phyloP scores from a whole-genome alignment of 768 basidiomycete genomes.

The Boletus pseudopeckii region DNA sequence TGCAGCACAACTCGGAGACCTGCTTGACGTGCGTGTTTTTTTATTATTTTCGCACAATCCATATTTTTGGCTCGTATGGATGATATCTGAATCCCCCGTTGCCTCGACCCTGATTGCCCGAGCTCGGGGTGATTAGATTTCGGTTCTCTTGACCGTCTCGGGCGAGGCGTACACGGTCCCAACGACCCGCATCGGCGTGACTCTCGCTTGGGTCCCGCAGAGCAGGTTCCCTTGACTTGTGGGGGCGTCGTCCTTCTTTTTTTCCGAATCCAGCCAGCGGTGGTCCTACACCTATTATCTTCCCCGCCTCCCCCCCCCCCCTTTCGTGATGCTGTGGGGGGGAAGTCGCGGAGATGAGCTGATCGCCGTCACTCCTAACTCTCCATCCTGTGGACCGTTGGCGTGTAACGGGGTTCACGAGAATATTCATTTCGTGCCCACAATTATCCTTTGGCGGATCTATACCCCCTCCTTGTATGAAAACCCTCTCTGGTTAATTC shows the following conservation, averaged over 20 bases:
- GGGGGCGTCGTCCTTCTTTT: background rate
- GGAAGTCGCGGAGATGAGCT: constrained; percentile 25
- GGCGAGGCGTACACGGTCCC: constrained; percentile 2
- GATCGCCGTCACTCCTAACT: constrained; percentile 28
- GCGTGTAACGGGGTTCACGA: constrained; percentile 12
- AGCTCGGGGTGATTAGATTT: constrained; percentile 5
- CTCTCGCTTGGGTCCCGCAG: background rate
- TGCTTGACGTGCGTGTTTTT: constrained; percentile 33
- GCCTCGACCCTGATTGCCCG: constrained; percentile 17
- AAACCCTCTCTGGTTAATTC: no score
- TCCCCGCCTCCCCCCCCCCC: no score
- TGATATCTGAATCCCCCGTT: constrained; percentile 4
- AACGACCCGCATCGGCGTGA: constrained; percentile 15
- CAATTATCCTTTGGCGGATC: no score
- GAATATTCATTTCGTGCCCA: no score
- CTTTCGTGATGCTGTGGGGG: constrained; percentile 17
- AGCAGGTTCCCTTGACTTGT: background rate
- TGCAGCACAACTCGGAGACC: constrained; percentile 30
- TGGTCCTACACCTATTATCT: no score
- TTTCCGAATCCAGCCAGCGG: no score
- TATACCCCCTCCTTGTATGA: no score
- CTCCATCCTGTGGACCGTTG: constrained; percentile 11
- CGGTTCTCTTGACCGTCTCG: background rate
- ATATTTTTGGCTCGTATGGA: background rate
- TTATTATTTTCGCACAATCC: background rate